Conservation (phyloP, 1,284 basidiomycete species). For the Xanthoconium separans region DNA sequence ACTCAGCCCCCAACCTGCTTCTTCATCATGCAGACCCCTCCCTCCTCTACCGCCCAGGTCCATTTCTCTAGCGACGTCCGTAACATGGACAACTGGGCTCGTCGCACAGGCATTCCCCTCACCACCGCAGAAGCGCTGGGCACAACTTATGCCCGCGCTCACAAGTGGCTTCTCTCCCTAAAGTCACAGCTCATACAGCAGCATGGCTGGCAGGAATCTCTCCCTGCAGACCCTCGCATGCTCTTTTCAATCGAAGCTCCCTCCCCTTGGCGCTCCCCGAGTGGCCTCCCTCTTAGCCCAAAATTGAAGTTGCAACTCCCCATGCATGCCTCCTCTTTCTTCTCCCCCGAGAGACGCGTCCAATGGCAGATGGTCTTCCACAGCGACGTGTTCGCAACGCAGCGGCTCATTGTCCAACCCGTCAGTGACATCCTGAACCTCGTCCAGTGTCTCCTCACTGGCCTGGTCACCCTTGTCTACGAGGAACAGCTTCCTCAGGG, state of each 20-base stretch:
- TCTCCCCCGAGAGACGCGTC: constrained; percentile 75
- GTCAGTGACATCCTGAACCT: constrained; percentile 76
- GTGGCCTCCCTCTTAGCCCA: constrained; percentile 72
- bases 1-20: neutral
- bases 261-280: constrained; percentile 71
- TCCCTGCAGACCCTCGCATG: constrained; percentile 62
- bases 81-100: constrained; percentile 79
- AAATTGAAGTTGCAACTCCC: constrained; percentile 70
- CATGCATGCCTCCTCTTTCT: constrained; percentile 75
- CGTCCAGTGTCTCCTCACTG: constrained; percentile 78
- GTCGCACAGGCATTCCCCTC: constrained; percentile 70
- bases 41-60: constrained; percentile 53
- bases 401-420: constrained; percentile 73
- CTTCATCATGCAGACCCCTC: constrained; percentile 37
- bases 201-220: constrained; percentile 64
- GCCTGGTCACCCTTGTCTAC: constrained; percentile 71
- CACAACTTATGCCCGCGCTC: constrained; percentile 73
- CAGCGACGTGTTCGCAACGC: constrained; percentile 74
- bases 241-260: constrained; percentile 75
- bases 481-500: constrained; percentile 69
- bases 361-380: constrained; percentile 90
- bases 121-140: constrained; percentile 78
- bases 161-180: constrained; percentile 66
- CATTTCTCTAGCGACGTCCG: constrained; percentile 74
- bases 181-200: constrained; percentile 60